Percentiles rank a stretch among this genome's conserved stretches.
These are phyloP conservation scores for Claviceps africana DNA, from an alignment of 2,329 filamentous ascomycete genomes.

Conservation along the genomic window DNA sequence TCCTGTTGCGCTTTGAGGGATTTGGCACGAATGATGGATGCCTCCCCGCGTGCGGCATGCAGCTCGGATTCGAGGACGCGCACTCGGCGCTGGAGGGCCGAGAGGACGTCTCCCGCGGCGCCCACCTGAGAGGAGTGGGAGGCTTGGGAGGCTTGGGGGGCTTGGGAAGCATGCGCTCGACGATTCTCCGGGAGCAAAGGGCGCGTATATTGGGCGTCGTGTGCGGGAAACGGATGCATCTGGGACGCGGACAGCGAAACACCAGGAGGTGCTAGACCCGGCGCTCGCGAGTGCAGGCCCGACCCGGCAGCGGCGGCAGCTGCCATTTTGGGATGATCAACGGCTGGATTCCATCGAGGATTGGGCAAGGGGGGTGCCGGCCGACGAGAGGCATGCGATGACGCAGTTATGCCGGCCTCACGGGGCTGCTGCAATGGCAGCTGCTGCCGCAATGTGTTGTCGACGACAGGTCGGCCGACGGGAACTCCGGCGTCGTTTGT, in stretches of 20 bases:
- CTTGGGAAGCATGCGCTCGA: constrained; percentile 6
- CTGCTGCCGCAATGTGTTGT: constrained; percentile 22
- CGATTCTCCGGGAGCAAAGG: constrained; percentile 18
- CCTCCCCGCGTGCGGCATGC: constrained; percentile 53
- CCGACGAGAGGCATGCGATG: constrained; percentile 12
- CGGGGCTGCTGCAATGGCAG: constrained; percentile 18
- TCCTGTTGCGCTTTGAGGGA: constrained; percentile 46
- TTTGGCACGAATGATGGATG: constrained; percentile 60
- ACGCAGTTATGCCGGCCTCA: constrained; percentile 5
- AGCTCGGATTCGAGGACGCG: constrained; percentile 41
- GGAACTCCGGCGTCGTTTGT: constrained; percentile 32
- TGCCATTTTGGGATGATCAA: constrained; percentile 14
- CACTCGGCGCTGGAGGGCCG: constrained; percentile 38
- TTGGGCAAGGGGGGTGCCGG: constrained; percentile 20
- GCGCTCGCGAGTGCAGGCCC: constrained; percentile 7
- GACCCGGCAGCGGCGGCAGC: constrained; percentile 6
- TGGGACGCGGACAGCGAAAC: constrained; percentile 17
- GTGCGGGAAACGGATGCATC: constrained; percentile 14
- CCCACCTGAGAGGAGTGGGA: constrained; percentile 14
- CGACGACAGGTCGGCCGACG: constrained; percentile 21
- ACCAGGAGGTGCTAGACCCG: constrained; percentile 8
- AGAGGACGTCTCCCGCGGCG: constrained; percentile 22
- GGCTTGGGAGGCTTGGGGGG: constrained; percentile 10
- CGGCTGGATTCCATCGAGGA: constrained; percentile 24
- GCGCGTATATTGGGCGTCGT: constrained; percentile 26